Conservation (phyloP, 208 protist genomes). For the Balamuthia mandrillaris region DNA sequence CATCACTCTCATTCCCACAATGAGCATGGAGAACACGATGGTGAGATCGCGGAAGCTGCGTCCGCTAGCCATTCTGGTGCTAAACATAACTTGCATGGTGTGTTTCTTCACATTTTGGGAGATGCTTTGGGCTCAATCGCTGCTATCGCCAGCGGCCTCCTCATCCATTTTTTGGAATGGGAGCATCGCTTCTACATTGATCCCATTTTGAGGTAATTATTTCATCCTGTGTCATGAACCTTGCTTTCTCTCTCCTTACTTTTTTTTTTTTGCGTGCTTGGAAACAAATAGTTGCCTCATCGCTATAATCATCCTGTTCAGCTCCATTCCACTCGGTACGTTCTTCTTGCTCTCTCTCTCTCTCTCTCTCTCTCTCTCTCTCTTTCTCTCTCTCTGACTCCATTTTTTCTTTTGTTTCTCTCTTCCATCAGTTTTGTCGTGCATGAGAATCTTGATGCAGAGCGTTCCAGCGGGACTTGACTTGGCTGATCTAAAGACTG, state of each 20-base stretch:
- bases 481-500: slow-evolving; percentile 21
- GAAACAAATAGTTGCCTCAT: too few species aligned
- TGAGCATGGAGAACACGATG: slow-evolving; percentile 25
- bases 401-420: too few species aligned
- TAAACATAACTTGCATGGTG: slow-evolving; percentile 61
- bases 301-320: slow-evolving; percentile 49
- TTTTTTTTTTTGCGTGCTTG: slow-evolving; percentile 29
- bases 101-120: slow-evolving; percentile 72
- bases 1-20: slow-evolving; percentile 52
- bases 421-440: too few species aligned
- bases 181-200: slow-evolving; percentile 58
- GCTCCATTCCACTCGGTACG: slow-evolving; percentile 41
- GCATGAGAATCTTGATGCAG: slow-evolving; percentile 64
- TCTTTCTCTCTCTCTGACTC: too few species aligned
- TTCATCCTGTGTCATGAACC: neutral
- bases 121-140: slow-evolving; percentile 68
- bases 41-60: too few species aligned
- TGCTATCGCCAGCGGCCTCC: slow-evolving; percentile 53
- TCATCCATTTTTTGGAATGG: slow-evolving; percentile 41
- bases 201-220: slow-evolving; percentile 22
- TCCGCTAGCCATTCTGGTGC: too few species aligned
- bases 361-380: too few species aligned
- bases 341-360: too few species aligned
- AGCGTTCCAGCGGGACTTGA: slow-evolving; percentile 50
- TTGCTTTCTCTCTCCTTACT: neutral